phyloP scores from a whole-genome alignment of 768 basidiomycete genomes.

The Lactarius tabidus region DNA sequence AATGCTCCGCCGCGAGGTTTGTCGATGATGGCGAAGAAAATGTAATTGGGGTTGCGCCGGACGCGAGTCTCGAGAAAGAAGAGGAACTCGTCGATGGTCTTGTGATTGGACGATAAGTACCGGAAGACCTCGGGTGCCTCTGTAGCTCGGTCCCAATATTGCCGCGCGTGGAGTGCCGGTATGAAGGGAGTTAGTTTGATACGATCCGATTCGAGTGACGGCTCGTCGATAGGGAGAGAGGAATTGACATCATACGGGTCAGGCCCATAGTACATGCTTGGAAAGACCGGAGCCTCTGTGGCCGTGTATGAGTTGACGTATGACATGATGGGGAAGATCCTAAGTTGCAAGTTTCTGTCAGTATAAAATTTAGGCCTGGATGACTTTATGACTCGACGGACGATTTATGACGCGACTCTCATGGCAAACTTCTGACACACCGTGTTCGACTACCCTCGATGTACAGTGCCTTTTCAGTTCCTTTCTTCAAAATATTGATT shows the following conservation, averaged over 20 bases:
- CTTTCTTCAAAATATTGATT: too few species aligned
- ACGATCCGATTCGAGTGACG: constrained; percentile 35
- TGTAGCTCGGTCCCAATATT: constrained; percentile 30
- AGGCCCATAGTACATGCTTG: constrained; percentile 25
- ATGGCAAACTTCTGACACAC: background rate
- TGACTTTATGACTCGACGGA: background rate
- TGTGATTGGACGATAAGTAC: constrained; percentile 34
- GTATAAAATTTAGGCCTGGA: too few species aligned
- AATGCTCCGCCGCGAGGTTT: constrained; percentile 34
- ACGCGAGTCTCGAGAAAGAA: constrained; percentile 27
- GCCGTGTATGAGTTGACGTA: constrained; percentile 14
- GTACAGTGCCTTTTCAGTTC: too few species aligned
- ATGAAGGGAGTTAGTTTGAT: constrained; percentile 40
- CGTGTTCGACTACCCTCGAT: too few species aligned
- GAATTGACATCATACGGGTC: constrained; percentile 41
- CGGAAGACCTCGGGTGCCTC: constrained; percentile 30
- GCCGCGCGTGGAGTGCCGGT: constrained; percentile 34
- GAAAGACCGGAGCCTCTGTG: constrained; percentile 10
- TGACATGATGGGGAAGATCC: constrained; percentile 2
- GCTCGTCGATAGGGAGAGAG: constrained; percentile 32
- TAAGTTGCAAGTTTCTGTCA: background rate
- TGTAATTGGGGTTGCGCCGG: constrained; percentile 19
- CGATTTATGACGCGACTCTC: too few species aligned
- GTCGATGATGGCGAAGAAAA: constrained; percentile 41
- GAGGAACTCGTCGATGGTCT: constrained; percentile 28